These are phyloP conservation scores for Podospora australis DNA, from an alignment of 495 filamentous ascomycete genomes.

Conservation along the genomic window DNA sequence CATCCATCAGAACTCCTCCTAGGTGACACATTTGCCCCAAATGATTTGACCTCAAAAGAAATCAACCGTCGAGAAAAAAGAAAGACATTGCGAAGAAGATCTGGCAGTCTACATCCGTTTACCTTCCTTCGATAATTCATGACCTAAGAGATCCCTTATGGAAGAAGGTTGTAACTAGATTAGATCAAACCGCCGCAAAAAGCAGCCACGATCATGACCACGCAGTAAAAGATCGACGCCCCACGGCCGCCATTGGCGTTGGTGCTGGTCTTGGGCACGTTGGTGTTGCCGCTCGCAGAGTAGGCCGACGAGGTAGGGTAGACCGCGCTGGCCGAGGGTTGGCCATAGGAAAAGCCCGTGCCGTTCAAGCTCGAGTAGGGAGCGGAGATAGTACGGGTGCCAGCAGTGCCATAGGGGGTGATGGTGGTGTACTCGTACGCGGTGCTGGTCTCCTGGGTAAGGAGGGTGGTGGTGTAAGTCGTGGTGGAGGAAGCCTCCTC, in stretches of 20 bases:
- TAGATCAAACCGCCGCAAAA: too few species aligned
- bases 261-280: background rate
- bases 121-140: too few species aligned
- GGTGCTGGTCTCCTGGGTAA: background rate
- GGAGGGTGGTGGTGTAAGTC: background rate
- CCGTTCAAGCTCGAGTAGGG: background rate
- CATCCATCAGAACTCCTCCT: too few species aligned
- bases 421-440: background rate
- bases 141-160: too few species aligned
- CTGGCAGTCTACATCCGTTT: too few species aligned
- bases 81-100: too few species aligned
- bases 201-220: background rate
- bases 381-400: background rate
- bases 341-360: background rate
- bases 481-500: background rate
- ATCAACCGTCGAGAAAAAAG: too few species aligned
- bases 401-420: background rate
- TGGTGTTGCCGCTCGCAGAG: too few species aligned
- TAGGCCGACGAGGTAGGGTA: background rate
- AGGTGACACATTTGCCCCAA: too few species aligned
- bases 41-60: too few species aligned
- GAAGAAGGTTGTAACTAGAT: too few species aligned
- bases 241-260: background rate
- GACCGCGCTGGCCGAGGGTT: background rate
- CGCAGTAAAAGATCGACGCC: background rate